Conservation (phyloP, 1,139 yeast genomes). For the Pichia sp. region DNA sequence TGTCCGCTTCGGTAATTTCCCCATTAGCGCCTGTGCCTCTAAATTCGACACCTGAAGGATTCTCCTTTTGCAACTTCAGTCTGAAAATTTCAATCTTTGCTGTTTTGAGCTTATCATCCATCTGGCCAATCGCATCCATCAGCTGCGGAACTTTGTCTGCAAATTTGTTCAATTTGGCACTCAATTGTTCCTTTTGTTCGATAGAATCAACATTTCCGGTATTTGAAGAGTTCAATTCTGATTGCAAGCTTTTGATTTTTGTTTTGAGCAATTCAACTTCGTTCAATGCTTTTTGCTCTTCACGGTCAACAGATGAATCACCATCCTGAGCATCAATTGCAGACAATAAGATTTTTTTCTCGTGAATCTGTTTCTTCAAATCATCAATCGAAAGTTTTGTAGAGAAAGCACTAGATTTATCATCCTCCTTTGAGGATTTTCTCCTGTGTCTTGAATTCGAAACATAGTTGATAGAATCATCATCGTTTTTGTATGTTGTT, state of each 20-base stretch:
- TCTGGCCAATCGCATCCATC: constrained; percentile 53
- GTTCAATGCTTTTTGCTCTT: constrained; percentile 33
- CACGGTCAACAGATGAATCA: constrained; percentile 33
- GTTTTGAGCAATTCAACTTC: constrained; percentile 63
- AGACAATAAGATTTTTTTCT: constrained; percentile 63
- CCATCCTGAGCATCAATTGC: constrained; percentile 69
- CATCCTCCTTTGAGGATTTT: constrained; percentile 11
- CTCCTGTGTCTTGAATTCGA: constrained; percentile 63
- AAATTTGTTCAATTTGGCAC: constrained; percentile 48
- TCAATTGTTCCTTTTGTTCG: constrained; percentile 40
- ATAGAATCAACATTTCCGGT: constrained; percentile 30
- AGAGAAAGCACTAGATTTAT: constrained; percentile 20
- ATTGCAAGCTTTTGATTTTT: constrained; percentile 55
- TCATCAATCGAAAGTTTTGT: constrained; percentile 39
- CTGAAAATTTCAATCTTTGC: constrained; percentile 63
- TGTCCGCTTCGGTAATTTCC: constrained; percentile 73
- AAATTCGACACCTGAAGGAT: constrained; percentile 65
- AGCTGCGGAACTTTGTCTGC: constrained; percentile 69
- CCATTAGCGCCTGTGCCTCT: constrained; percentile 86
- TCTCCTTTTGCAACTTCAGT: constrained; percentile 47
- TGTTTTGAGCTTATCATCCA: constrained; percentile 66
- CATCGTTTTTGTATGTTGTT: constrained; percentile 67
- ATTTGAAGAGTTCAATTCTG: constrained; percentile 26
- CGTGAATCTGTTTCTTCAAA: constrained; percentile 59
- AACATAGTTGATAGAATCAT: constrained; percentile 55